phyloP scores from a whole-genome alignment of 140 eudicot genomes.

The Senecio squalidus region DNA sequence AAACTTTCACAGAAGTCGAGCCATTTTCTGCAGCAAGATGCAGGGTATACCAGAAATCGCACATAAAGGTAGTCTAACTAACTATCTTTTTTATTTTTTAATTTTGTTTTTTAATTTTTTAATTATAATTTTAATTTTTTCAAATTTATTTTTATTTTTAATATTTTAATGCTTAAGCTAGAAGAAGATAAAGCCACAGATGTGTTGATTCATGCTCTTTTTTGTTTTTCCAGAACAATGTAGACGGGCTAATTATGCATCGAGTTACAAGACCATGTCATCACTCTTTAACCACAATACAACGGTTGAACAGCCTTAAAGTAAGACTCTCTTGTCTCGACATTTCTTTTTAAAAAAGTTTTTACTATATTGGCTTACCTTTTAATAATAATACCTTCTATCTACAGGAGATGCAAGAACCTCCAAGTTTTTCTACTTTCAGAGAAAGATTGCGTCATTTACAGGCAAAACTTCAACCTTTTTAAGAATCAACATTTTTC shows the following conservation, averaged over 20 bases:
- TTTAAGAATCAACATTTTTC: not conserved
- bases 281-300: slow-evolving; percentile 60
- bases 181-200: slow-evolving; percentile 1
- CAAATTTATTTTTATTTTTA: too few species aligned
- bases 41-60: slow-evolving; percentile 47
- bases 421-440: slow-evolving; percentile 73
- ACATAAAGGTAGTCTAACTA: slow-evolving; percentile 40
- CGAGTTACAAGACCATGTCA: slow-evolving; percentile 59
- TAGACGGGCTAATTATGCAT: slow-evolving; percentile 65
- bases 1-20: slow-evolving; percentile 44
- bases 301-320: slow-evolving; percentile 49
- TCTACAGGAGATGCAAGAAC: slow-evolving; percentile 65
- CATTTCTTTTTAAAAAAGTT: not conserved
- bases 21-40: slow-evolving; percentile 92
- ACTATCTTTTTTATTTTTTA: not conserved
- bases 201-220: slow-evolving; percentile 7
- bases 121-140: not conserved
- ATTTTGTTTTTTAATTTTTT: not conserved
- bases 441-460: slow-evolving; percentile 82
- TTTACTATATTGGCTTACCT: slow-evolving; percentile 1
- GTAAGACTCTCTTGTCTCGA: slow-evolving; percentile 40
- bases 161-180: too few species aligned
- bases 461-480: slow-evolving; percentile 50
- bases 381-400: slow-evolving; percentile 6
- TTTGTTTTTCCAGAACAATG: slow-evolving; percentile 41